These are phyloP conservation scores for Candida insectorum DNA, from an alignment of 805 yeast species.

Conservation along the genomic window DNA sequence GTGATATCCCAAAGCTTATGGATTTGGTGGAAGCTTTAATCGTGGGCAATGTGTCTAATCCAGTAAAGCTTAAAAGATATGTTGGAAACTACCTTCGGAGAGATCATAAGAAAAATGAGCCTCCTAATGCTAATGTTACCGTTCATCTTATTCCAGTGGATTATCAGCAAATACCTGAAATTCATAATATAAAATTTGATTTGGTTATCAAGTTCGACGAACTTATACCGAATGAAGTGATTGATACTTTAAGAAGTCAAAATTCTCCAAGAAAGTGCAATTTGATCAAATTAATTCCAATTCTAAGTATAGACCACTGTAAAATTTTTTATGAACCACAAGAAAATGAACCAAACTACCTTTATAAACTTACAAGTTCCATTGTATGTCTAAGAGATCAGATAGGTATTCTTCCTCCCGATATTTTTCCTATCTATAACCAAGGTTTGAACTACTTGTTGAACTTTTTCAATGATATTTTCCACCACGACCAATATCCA, in stretches of 20 bases:
- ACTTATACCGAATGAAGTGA: constrained; percentile 39
- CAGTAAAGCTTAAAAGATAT: constrained; percentile 41
- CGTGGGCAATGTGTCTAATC: constrained; percentile 50
- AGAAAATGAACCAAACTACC: constrained; percentile 31
- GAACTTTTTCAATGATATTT: constrained; percentile 53
- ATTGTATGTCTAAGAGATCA: constrained; percentile 77
- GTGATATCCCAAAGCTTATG: constrained; percentile 58
- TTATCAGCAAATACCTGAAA: constrained; percentile 9
- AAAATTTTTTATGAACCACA: constrained; percentile 39
- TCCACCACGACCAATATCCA: constrained; percentile 21
- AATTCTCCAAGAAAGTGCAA: constrained; percentile 41
- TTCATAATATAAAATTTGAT: constrained; percentile 42
- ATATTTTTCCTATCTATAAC: constrained; percentile 68
- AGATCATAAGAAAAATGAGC: constrained; percentile 14
- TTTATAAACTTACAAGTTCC: constrained; percentile 74
- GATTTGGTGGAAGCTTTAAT: constrained; percentile 74
- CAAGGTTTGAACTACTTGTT: constrained; percentile 60
- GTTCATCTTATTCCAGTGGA: constrained; percentile 46
- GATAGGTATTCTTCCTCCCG: constrained; percentile 80
- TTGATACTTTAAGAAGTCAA: constrained; percentile 24
- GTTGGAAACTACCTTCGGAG: constrained; percentile 44
- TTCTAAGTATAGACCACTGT: constrained; percentile 83
- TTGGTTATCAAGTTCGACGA: constrained; percentile 63
- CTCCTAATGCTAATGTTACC: constrained; percentile 10
- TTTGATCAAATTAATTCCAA: constrained; percentile 66